Evolutionary conservation across 2,329 filamentous ascomycete genomes (phyloP).

Genomic region (Microcera coccophila): DNA sequence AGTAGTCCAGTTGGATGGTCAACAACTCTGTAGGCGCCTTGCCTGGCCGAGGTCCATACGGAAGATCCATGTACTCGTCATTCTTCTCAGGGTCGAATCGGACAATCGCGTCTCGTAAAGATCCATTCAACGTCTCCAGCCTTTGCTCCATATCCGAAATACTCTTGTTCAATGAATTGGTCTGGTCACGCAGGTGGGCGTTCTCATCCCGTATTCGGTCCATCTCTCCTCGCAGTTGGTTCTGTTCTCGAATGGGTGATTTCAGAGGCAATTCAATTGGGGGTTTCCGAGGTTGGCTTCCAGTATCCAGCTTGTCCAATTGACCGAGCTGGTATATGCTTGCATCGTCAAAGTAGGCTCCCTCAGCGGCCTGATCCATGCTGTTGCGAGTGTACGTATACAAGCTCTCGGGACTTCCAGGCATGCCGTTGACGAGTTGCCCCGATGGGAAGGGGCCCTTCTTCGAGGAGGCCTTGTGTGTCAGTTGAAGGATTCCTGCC

Average conservation of each 20-base stretch:
- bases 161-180: slow-evolving; percentile 38
- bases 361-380: slow-evolving; percentile 50
- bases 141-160: slow-evolving; percentile 61
- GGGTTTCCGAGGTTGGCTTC: slow-evolving; percentile 36
- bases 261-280: slow-evolving; percentile 57
- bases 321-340: slow-evolving; percentile 69
- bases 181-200: slow-evolving; percentile 32
- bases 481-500: slow-evolving; percentile 85
- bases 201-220: slow-evolving; percentile 48
- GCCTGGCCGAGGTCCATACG: slow-evolving; percentile 28
- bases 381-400: slow-evolving; percentile 64
- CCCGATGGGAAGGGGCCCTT: slow-evolving; percentile 40
- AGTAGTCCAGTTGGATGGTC: slow-evolving; percentile 62
- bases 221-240: slow-evolving; percentile 46
- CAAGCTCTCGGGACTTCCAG: slow-evolving; percentile 72
- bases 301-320: slow-evolving; percentile 44
- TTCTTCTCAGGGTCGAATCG: slow-evolving; percentile 57
- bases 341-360: slow-evolving; percentile 70
- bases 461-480: slow-evolving; percentile 71
- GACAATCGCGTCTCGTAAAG: slow-evolving; percentile 63
- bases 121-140: slow-evolving; percentile 64
- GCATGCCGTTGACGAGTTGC: slow-evolving; percentile 54
- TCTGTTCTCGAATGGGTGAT: slow-evolving; percentile 54
- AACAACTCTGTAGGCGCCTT: slow-evolving; percentile 47
- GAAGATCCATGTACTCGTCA: slow-evolving; percentile 42